phyloP scores from a whole-genome alignment of 805 yeast genomes.

The Yamadazyma philogaea region DNA sequence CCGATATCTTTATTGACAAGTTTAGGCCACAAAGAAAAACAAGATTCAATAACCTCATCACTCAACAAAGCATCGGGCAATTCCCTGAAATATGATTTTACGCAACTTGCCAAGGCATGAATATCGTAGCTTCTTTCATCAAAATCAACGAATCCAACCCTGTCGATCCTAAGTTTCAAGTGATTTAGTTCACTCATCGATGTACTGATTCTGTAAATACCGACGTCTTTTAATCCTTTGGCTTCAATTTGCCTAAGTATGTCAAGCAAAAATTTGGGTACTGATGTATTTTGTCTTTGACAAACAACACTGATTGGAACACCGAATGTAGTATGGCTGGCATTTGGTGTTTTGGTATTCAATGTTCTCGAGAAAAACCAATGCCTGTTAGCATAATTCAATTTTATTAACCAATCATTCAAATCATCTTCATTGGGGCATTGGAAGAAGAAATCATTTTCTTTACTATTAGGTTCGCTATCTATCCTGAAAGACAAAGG shows the following conservation, averaged over 20 bases:
- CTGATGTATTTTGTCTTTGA: constrained; percentile 56
- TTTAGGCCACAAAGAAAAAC: constrained; percentile 39
- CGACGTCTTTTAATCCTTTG: constrained; percentile 88
- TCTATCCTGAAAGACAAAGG: constrained; percentile 51
- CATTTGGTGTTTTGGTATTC: constrained; percentile 15
- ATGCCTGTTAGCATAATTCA: constrained; percentile 49
- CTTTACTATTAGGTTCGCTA: constrained; percentile 30
- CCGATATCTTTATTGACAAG: constrained; percentile 12
- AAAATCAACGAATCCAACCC: constrained; percentile 45
- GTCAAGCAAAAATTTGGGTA: constrained; percentile 66
- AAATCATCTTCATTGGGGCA: constrained; percentile 59
- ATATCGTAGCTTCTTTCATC: constrained; percentile 61
- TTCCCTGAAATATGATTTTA: constrained; percentile 79
- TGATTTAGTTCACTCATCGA: constrained; percentile 46
- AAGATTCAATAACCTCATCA: constrained; percentile 57
- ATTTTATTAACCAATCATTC: constrained; percentile 65
- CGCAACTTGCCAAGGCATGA: constrained; percentile 84
- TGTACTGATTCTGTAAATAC: constrained; percentile 73
- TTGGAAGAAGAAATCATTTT: constrained; percentile 62
- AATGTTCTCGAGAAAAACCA: constrained; percentile 50
- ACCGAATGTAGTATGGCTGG: constrained; percentile 60
- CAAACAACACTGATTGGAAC: constrained; percentile 79
- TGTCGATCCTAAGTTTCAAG: constrained; percentile 45
- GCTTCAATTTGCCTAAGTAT: constrained; percentile 74
- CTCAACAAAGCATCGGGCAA: constrained; percentile 82